Evolutionary conservation across 2,329 filamentous ascomycete genomes (phyloP).

Genomic region (Diaporthe caulivora): DNA sequence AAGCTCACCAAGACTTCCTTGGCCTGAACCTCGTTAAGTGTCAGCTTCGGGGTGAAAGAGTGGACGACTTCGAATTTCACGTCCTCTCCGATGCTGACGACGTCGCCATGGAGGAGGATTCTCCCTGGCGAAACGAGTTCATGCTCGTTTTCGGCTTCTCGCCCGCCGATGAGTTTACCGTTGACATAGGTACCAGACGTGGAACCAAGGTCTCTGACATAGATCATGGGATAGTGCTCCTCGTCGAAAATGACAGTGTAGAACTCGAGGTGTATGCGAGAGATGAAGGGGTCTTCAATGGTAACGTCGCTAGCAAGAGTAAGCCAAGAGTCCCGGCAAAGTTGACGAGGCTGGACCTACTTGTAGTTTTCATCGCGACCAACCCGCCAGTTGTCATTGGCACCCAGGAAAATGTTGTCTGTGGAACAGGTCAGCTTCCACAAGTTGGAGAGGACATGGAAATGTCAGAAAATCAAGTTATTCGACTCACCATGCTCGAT

Average conservation of each 20-base stretch:
- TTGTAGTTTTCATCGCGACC: constrained; percentile 46
- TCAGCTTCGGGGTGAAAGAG: constrained; percentile 28
- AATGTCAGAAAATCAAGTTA: background rate
- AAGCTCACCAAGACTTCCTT: constrained; percentile 51
- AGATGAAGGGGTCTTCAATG: constrained; percentile 58
- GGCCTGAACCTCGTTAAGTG: constrained; percentile 47
- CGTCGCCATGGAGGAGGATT: constrained; percentile 64
- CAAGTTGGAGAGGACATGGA: background rate
- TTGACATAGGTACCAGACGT: constrained; percentile 68
- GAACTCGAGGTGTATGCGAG: constrained; percentile 67
- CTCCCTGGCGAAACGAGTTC: constrained; percentile 55
- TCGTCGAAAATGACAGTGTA: constrained; percentile 66
- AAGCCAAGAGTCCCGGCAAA: background rate
- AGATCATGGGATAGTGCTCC: constrained; percentile 55
- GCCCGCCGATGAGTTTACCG: constrained; percentile 55
- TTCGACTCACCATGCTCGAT: background rate
- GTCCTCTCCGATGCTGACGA: constrained; percentile 55
- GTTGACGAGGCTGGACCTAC: constrained; percentile 39
- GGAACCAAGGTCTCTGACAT: constrained; percentile 68
- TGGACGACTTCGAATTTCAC: constrained; percentile 53
- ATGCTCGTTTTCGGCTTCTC: constrained; percentile 38
- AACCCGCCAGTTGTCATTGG: constrained; percentile 41
- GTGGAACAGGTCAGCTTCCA: background rate
- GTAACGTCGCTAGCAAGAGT: constrained; percentile 50
- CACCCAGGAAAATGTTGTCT: constrained; percentile 1